phyloP scores from a whole-genome alignment of 257 asterid species.

The Galeopsis tetrahit region DNA sequence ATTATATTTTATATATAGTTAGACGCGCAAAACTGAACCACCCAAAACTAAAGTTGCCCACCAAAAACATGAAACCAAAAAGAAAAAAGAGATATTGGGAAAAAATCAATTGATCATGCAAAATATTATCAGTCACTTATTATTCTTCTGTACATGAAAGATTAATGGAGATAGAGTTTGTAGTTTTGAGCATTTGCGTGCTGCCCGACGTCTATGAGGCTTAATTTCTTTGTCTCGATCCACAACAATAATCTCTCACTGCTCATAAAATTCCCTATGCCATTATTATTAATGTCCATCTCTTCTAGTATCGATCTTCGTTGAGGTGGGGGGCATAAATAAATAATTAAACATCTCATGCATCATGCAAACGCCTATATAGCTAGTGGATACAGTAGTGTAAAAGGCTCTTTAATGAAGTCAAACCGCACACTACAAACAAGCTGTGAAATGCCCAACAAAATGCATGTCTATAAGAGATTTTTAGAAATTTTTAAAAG shows the following conservation, averaged over 20 bases:
- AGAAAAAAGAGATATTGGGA: neutral
- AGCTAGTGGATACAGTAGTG: no score
- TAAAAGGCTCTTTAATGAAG: no score
- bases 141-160: conserved; percentile 50
- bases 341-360: no score
- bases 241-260: conserved; percentile 58
- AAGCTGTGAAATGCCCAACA: no score
- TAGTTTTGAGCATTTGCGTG: conserved; percentile 60
- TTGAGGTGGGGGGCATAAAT: conserved; percentile 36
- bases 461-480: no score
- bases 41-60: neutral
- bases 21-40: no score
- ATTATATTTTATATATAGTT: no score
- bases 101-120: conserved; percentile 45
- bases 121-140: conserved; percentile 30
- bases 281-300: conserved; percentile 31
- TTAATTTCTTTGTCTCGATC: conserved; percentile 71
- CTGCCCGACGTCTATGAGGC: conserved; percentile 68
- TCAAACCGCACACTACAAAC: no score
- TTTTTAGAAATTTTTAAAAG: no score
- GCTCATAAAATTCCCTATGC: conserved; percentile 34
- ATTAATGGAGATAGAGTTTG: conserved; percentile 64
- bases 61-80: neutral
- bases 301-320: conserved; percentile 29
- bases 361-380: no score